Evolutionary conservation across 345 rosid species (phyloP), one percentile per base, ranked within the genome.

Genomic region (Noccaea bulbosa): DNA sequence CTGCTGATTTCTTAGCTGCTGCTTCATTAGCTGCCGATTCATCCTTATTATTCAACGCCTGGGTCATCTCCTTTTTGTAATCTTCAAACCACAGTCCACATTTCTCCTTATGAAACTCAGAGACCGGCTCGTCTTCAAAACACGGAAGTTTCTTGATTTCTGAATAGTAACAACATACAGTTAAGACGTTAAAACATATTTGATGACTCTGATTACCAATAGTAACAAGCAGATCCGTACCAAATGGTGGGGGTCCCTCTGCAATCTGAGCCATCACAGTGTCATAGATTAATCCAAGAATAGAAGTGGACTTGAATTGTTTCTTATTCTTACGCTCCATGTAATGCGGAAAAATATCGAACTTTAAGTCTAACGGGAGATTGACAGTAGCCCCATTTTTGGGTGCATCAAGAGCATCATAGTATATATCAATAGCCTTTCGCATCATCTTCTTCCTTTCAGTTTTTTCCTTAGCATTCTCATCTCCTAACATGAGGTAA

Each of bases 351-450:
- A 70, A 86, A 20, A 11, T 17, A 10, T 78, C 73, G 0, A 83
- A 79, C 68, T 47, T 84, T 77, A 92, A 39, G 5, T 43, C 2
- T 0, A 14, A 6, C 9, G 92, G 93, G 65, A 89, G 62, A 69
- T 77, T 55, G 33, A 87, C 62, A 83, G 76, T 77, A 38, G 87
- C 85, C 5, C 82, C 52, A 5, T 71, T 81, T 38, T 90, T 90
- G 0, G 88, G 86, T 49, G 96, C 94, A 84, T 90, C 96, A 6
- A 92, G 58, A 50, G 98, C 91, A 68, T 89, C 90, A 67, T 92
- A 92, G 61, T 88, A 89, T 50, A 83, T 47, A 67, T 92, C 80
- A 15, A 85, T 73, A 88, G 65, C 41, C 14, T 59, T 3, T 0
- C 4, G 15, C 40, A 90, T 61, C 8, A 83, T 85, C 33, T 67